Evolutionary conservation across 331 rosid species (phyloP), one percentile per base, ranked within the genome.

Genomic region (Erythrophleum ivorense): DNA sequence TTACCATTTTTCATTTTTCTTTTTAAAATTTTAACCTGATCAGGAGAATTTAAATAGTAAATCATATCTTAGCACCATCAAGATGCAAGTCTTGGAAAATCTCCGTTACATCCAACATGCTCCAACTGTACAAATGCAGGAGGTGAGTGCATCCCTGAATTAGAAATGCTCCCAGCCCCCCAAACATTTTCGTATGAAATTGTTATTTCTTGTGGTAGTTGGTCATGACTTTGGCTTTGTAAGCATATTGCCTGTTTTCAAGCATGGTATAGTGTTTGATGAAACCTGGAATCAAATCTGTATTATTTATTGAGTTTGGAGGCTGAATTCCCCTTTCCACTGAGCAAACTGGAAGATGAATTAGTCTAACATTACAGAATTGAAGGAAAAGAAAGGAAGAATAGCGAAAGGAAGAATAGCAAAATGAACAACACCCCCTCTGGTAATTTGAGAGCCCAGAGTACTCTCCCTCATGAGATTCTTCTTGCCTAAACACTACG

Each of bases 81-180:
- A 95, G 91, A 86, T 90, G 86, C 99, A 95, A 85, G 98, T 95
- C 76, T 48, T 93, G 83, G 99, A 95, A 87, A 95, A 93, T 87
- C 98, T 95, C 13, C 97, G 98, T 38, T 82, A 82, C 88, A 93
- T 95, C 73, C 98, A 95, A 82, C 98, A 95, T 69, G 99, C 99
- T 76, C 99, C 98, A 4, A 88, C 97, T 78, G 99, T 95, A 45
- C 99, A 95, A 79, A 86, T 95, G 99, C 99, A 95, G 74, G 99
- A 95, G 97, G 99, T 95, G 84, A 89, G 88, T 78, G 67, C 67
- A 55, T 80, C 60, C 58, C 75, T 58, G 75, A 46, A 63, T 74
- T 75, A 49, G 58, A 64, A 50, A 57, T 62, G 29, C 38, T 59
- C 31, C 36, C 58, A 52, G n/a, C 6, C 43, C 58, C 57, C 68